Base-by-base conservation (phyloP, 2,329 filamentous ascomycete species). In the Aureobasidium sp. region DNA sequence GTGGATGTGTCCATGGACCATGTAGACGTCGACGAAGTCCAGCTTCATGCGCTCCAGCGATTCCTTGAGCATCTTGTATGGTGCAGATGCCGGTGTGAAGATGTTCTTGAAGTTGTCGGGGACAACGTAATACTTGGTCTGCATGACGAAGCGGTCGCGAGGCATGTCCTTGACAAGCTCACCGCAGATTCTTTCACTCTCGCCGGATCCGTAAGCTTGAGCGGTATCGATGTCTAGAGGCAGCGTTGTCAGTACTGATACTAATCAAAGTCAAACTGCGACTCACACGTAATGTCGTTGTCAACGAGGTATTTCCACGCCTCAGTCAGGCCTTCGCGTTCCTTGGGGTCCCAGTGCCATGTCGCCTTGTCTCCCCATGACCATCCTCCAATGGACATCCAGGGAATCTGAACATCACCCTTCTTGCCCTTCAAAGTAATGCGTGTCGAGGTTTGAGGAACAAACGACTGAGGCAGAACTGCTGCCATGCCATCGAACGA, bases 1-100 rank as follows among this genome's bases (percentile, higher is more conserved):
- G 61, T 78, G 76, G 6, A 76, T 71, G 3, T 72, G 76, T 1
- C 76, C 75, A 49, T 78, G 73, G 2, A 78, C 72, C 19, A 75
- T 68, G 57, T 75, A 75, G 45, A 74, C 67, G 60, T 75, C 73
- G 19, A 74, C 67, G 43, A 70, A 73, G 7, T 75, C 69, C 8
- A 78, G 64, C 0, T 70, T 67, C 35, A 78, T 66, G 13, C 73
- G 67, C 59, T 71, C 64, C 17, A 78, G 65, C 15, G 72, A 74
- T 3, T 67, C 67, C 45, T 69, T 67, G 42, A 77, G 70, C 57
- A 69, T 69, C 53, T 69, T 70, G 31, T 74, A 68, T 0, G 74
- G 72, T 9, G 73, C 70, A 13, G 66, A 61, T 47, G 66, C 61
- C 25, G 74, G 70, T 47, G 73, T 62, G 5, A 73, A 27, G 35